Base-by-base conservation (phyloP, 2,329 filamentous ascomycete species). In the Microdochium paspali region DNA sequence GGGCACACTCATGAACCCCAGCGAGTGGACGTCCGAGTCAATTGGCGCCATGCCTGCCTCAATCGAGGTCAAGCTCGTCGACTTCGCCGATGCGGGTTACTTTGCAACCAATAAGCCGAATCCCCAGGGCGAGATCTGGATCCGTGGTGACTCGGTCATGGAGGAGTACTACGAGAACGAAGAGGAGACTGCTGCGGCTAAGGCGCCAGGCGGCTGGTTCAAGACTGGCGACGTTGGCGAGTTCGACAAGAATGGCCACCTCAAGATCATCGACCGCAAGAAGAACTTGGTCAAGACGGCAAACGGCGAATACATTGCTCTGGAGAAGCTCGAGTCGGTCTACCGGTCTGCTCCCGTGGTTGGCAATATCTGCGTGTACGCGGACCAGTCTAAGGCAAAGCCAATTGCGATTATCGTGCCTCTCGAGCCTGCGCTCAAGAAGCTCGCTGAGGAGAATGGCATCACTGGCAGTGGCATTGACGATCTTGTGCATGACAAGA, bases 201-300 rank as follows among this genome's bases (percentile, higher is more conserved):
- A 89, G 53, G 82, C 82, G 1, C 69, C 76, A 2, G 87, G 88
- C 54, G 85, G 85, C 43, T 94, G 88, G 88, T 93, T 93, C 76
- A 90, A 84, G 78, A 90, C 86, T 9, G 87, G 87, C 50, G 87
- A 91, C 57, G 87, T 91, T 58, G 87, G 87, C 58, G 84, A 91
- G 64, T 90, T 83, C 61, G 82, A 88, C 64, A 59, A 70, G 52
- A 76, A 82, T 54, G 87, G 87, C 46, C 82, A 90, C 58, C 70
- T 91, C 50, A 78, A 75, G 54, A 82, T 91, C 63, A 88, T 91
- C 59, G 87, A 91, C 66, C 84, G 87, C 62, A 90, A 90, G 81
- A 91, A 91, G 80, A 91, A 91, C 68, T 67, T 93, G 54, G 83
- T 90, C 68, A 90, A 90, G 79, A 90, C 85, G 2, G 73, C 85